These are phyloP conservation scores for Alternaria conjuncta DNA, from an alignment of 2,329 filamentous ascomycete genomes.

Conservation along the genomic window DNA sequence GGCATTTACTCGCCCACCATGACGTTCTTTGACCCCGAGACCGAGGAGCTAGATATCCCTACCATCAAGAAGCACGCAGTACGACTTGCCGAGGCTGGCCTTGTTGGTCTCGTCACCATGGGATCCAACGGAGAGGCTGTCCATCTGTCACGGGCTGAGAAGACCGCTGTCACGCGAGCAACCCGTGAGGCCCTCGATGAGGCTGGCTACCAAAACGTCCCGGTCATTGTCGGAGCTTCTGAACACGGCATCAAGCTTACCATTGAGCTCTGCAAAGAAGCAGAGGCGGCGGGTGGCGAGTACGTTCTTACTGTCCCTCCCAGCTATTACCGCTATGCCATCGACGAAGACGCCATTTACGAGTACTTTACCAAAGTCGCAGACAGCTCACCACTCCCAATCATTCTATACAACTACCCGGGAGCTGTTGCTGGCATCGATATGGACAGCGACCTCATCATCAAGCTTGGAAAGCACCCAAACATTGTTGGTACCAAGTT, in stretches of 20 bases:
- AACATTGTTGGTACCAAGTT: constrained; percentile 92
- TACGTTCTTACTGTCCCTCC: constrained; percentile 81
- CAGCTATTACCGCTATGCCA: constrained; percentile 80
- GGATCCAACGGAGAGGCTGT: constrained; percentile 91
- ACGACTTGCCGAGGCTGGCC: constrained; percentile 76
- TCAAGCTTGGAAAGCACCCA: constrained; percentile 77
- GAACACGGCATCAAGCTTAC: constrained; percentile 83
- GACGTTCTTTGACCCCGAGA: constrained; percentile 86
- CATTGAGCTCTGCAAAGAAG: constrained; percentile 74
- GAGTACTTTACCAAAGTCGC: constrained; percentile 79
- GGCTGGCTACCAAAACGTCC: constrained; percentile 76
- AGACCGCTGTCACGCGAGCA: constrained; percentile 74
- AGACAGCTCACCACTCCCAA: constrained; percentile 74
- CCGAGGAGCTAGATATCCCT: constrained; percentile 82
- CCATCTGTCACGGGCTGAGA: constrained; percentile 80
- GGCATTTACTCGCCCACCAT: constrained; percentile 89
- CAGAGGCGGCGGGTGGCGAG: constrained; percentile 73
- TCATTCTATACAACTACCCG: constrained; percentile 91
- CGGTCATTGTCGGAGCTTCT: constrained; percentile 81
- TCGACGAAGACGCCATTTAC: constrained; percentile 75
- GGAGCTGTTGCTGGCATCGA: constrained; percentile 86
- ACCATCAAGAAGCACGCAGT: constrained; percentile 81
- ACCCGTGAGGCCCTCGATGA: constrained; percentile 83
- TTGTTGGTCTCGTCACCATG: constrained; percentile 84
- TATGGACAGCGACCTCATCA: constrained; percentile 86